These are phyloP conservation scores for Phlebopus sp. DNA, from an alignment of 1,284 basidiomycete genomes.

Conservation along the genomic window DNA sequence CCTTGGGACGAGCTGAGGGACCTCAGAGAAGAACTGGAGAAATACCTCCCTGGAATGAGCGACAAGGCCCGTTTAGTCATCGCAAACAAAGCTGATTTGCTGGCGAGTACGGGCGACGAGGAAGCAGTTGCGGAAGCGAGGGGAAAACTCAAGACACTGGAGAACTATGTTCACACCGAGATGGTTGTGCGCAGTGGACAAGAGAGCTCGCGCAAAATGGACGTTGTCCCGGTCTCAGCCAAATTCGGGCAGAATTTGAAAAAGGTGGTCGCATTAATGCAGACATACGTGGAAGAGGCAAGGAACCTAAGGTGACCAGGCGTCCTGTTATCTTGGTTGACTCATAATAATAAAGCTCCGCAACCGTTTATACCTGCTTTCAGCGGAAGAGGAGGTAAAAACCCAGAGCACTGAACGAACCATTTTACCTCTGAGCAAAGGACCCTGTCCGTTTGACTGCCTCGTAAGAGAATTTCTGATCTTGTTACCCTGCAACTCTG, in stretches of 20 bases:
- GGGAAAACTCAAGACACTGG: constrained; percentile 53
- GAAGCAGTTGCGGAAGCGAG: constrained; percentile 52
- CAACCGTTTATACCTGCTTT: no score
- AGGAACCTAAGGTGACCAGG: constrained; percentile 11
- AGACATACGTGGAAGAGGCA: constrained; percentile 63
- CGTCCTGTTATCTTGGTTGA: not conserved
- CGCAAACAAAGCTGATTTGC: constrained; percentile 92
- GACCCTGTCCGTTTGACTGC: no score
- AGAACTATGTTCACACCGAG: constrained; percentile 52
- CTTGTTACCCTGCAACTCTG: not conserved
- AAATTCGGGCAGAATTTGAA: constrained; percentile 79
- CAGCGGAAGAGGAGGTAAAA: no score
- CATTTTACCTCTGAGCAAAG: no score
- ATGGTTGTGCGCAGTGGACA: constrained; percentile 37
- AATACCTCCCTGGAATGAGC: constrained; percentile 80
- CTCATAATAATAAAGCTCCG: not conserved
- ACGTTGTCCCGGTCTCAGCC: constrained; percentile 77
- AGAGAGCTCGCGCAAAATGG: constrained; percentile 41
- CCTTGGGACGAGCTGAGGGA: constrained; percentile 77
- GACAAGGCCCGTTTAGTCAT: constrained; percentile 77
- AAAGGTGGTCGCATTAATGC: constrained; percentile 63
- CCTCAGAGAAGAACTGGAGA: constrained; percentile 80
- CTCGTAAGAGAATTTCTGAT: no score
- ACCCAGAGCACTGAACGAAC: no score
- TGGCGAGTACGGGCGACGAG: constrained; percentile 36